phyloP scores from a whole-genome alignment of 768 basidiomycete genomes.

The Hysterangium stoloniferum region DNA sequence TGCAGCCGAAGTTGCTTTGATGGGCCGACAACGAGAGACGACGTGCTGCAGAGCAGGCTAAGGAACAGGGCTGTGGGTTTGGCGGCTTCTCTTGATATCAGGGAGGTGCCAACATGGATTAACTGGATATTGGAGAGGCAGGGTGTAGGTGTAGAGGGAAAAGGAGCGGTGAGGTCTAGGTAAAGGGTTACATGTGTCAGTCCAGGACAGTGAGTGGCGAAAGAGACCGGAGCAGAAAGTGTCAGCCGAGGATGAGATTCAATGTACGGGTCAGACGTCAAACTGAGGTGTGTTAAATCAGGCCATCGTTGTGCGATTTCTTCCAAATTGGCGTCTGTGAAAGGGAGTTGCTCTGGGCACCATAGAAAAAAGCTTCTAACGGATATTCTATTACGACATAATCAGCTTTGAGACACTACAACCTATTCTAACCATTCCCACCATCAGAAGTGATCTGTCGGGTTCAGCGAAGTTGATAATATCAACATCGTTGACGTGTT shows the following conservation, averaged over 20 bases:
- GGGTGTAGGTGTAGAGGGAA: conserved; percentile 12
- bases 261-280: conserved; percentile 18
- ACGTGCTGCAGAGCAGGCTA: conserved; percentile 44
- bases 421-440: conserved; percentile 45
- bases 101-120: conserved; percentile 45
- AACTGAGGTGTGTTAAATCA: conserved; percentile 17
- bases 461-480: conserved; percentile 36
- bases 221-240: conserved; percentile 32
- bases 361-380: conserved; percentile 27
- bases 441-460: conserved; percentile 43
- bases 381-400: too few relatives aligned
- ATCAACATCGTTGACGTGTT: conserved; percentile 35
- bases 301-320: conserved; percentile 22
- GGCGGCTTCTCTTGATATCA: conserved; percentile 28
- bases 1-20: too few relatives aligned
- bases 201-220: conserved; percentile 33
- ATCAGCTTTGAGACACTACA: conserved; percentile 29
- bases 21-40: too few relatives aligned
- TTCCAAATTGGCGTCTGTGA: conserved; percentile 21
- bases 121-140: conserved; percentile 18
- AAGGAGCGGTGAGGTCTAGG: conserved; percentile 25
- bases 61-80: conserved; percentile 50
- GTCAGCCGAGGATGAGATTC: background rate
- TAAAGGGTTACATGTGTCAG: conserved; percentile 30
- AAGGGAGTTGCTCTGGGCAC: conserved; percentile 17